phyloP scores from a whole-genome alignment of 1,139 yeast species.

The Saccharomyces pastorianus region DNA sequence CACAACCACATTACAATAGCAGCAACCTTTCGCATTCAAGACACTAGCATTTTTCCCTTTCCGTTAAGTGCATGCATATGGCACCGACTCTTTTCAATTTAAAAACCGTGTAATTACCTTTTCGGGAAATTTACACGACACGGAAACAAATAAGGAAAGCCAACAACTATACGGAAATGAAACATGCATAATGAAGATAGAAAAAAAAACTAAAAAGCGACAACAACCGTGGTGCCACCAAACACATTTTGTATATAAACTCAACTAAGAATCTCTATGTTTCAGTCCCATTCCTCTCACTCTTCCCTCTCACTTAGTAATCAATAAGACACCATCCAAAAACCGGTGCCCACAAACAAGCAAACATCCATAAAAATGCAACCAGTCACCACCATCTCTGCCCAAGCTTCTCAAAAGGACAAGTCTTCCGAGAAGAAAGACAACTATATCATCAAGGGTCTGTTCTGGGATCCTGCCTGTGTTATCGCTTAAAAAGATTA shows the following conservation, averaged over 20 bases:
- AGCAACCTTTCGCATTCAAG: no score
- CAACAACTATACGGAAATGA: not conserved
- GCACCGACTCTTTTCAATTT: not conserved
- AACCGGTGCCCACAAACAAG: no score
- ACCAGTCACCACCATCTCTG: conserved; percentile 16
- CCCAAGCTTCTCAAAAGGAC: conserved; percentile 25
- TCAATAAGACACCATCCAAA: no score
- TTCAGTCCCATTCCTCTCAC: no score
- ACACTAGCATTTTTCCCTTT: not conserved
- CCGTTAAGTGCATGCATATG: not conserved
- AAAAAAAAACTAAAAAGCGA: not conserved
- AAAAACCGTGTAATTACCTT: not conserved
- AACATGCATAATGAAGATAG: not conserved
- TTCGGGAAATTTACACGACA: not conserved
- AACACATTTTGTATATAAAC: no score
- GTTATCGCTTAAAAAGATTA: conserved; percentile 17
- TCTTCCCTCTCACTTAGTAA: not conserved
- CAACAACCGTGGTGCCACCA: no score
- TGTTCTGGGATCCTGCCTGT: conserved; percentile 26
- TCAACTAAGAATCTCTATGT: no score
- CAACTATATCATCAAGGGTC: conserved; percentile 24
- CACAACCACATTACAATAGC: not conserved
- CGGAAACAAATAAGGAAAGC: not conserved
- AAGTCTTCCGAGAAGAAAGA: conserved; percentile 27
- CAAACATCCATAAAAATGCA: conserved; percentile 14